Evolutionary conservation across 345 rosid species (phyloP).

Genomic region (Toxicodendron radicans): DNA sequence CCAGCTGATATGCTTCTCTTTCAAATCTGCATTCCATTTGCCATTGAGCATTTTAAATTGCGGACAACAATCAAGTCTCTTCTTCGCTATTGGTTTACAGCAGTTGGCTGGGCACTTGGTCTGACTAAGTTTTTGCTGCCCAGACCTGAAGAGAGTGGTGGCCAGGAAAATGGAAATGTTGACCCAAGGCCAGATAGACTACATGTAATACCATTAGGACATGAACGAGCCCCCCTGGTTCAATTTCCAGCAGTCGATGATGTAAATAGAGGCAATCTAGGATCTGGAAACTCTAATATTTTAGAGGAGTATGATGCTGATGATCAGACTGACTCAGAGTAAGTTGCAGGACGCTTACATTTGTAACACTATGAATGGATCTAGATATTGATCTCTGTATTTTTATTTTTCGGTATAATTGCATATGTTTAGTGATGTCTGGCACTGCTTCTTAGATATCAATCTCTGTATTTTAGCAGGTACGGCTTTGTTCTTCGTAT

Average conservation of each 20-base stretch:
- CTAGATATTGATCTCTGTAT: too few relatives aligned
- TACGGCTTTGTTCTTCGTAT: conserved; percentile 82
- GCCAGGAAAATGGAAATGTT: conserved; percentile 71
- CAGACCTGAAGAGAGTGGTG: conserved; percentile 69
- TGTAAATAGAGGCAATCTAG: conserved; percentile 44
- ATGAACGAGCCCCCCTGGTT: conserved; percentile 62
- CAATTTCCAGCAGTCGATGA: conserved; percentile 54
- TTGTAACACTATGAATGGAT: neutral
- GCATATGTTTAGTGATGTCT: neutral
- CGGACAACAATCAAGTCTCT: conserved; percentile 89
- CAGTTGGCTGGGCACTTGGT: conserved; percentile 94
- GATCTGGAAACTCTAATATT: conserved; percentile 38
- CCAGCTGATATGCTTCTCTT: conserved; percentile 98
- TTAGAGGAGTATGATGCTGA: conserved; percentile 74
- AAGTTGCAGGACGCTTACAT: conserved; percentile 35
- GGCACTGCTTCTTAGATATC: neutral
- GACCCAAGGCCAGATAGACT: conserved; percentile 80
- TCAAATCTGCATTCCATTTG: conserved; percentile 98
- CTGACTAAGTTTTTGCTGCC: conserved; percentile 83
- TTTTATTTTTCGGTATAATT: neutral
- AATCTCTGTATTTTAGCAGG: conserved; percentile 51
- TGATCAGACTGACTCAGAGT: conserved; percentile 90
- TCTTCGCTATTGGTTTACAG: conserved; percentile 86
- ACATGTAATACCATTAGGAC: conserved; percentile 55
- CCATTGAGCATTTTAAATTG: conserved; percentile 84